Evolutionary conservation across 768 basidiomycete genomes (phyloP).

Genomic region (Auricularia heimuer): DNA sequence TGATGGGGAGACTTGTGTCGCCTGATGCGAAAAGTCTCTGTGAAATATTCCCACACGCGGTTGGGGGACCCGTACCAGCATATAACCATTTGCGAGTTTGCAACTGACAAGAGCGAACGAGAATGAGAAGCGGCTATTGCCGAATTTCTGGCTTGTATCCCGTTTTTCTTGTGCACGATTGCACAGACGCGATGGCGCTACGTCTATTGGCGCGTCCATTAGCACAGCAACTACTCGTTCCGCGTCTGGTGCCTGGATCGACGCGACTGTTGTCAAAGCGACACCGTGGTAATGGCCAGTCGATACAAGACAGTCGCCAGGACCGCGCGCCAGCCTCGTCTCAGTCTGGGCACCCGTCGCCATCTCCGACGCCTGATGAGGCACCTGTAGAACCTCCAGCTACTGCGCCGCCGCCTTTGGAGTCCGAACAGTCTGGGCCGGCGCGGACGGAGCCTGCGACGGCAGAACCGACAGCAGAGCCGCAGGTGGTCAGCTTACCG

Average conservation of each 20-base stretch:
- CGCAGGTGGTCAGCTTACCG: not conserved
- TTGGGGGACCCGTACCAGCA: too few species aligned
- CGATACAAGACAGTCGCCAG: not conserved
- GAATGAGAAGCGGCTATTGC: too few species aligned
- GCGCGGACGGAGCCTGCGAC: not conserved
- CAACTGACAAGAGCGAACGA: too few species aligned
- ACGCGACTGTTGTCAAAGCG: not conserved
- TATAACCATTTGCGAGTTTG: too few species aligned
- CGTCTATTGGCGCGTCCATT: not conserved
- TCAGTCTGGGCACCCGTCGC: not conserved
- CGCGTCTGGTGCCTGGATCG: not conserved
- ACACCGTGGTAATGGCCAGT: not conserved
- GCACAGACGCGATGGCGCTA: not conserved
- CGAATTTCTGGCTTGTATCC: too few species aligned
- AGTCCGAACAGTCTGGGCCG: not conserved
- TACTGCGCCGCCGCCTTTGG: not conserved
- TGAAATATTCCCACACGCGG: too few species aligned
- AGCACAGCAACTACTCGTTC: not conserved
- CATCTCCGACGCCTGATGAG: not conserved
- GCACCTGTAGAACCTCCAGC: not conserved
- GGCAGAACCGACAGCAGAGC: not conserved
- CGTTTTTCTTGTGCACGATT: too few species aligned
- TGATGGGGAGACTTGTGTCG: too few species aligned
- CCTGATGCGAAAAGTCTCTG: too few species aligned
- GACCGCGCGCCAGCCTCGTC: not conserved